Percentiles rank a stretch among this genome's conserved stretches.
Conservation (phyloP, 1,139 yeast genomes). For the Zygosaccharomyces sapae region DNA sequence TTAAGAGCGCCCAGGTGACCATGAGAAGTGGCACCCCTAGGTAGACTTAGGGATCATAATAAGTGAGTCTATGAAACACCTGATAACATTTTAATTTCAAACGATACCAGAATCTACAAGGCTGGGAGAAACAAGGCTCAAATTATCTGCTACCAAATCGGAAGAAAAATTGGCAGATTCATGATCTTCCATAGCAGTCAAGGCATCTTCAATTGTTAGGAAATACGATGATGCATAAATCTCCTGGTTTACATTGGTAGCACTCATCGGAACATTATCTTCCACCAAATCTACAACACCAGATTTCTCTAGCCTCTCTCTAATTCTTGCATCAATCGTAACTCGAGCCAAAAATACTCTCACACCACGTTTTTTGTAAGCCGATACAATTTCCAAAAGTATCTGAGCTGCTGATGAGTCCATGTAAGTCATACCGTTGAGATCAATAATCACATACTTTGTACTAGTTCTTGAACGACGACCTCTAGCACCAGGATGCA, state of each 20-base stretch:
- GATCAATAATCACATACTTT: conserved; percentile 69
- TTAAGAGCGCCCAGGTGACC: no score
- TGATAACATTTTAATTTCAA: neutral
- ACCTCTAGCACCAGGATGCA: conserved; percentile 77
- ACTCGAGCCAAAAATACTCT: conserved; percentile 65
- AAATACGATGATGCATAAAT: conserved; percentile 15
- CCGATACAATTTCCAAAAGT: conserved; percentile 53
- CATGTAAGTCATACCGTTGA: conserved; percentile 79
- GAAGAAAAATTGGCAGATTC: conserved; percentile 7
- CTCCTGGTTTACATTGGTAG: neutral
- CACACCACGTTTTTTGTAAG: conserved; percentile 55
- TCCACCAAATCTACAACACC: conserved; percentile 32
- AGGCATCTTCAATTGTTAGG: conserved; percentile 21
- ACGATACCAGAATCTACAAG: conserved; percentile 12
- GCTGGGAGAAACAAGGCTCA: conserved; percentile 11
- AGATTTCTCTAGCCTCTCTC: conserved; percentile 36
- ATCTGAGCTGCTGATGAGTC: conserved; percentile 89
- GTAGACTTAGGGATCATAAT: neutral
- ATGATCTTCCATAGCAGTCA: conserved; percentile 16
- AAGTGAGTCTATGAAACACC: no score
- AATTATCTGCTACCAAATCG: conserved; percentile 8
- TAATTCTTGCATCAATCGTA: conserved; percentile 41
- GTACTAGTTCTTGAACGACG: conserved; percentile 53
- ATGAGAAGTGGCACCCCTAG: no score
- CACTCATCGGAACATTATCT: neutral